Conservation (phyloP, 768 basidiomycete species). For the Trametes meyenii region DNA sequence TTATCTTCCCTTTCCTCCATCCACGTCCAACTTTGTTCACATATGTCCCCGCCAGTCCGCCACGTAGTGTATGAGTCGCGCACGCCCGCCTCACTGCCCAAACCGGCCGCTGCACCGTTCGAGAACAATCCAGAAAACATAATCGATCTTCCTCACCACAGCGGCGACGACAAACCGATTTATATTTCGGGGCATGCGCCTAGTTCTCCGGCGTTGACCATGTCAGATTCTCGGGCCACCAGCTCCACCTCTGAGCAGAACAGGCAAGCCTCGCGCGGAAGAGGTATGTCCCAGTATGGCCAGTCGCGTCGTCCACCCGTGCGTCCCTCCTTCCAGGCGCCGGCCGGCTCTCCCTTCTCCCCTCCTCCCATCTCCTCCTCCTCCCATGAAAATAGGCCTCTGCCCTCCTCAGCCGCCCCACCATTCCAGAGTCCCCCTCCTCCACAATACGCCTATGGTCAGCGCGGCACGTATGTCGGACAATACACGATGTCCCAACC, state of each 20-base stretch:
- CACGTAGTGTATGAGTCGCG: constrained; percentile 25
- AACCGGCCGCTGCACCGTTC: constrained; percentile 22
- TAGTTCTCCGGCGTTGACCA: constrained; percentile 21
- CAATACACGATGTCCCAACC: constrained; percentile 52
- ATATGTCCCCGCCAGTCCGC: constrained; percentile 3
- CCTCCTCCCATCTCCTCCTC: constrained; percentile 14
- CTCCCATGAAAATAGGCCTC: constrained; percentile 34
- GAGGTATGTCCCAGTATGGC: constrained; percentile 20
- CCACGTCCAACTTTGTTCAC: neutral
- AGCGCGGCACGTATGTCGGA: constrained; percentile 41
- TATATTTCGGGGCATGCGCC: constrained; percentile 27
- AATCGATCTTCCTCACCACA: constrained; percentile 18
- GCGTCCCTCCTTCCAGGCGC: constrained; percentile 25
- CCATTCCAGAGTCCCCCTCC: constrained; percentile 31
- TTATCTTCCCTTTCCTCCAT: neutral
- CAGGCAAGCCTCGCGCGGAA: constrained; percentile 25
- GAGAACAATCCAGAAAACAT: constrained; percentile 30
- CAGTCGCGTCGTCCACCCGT: constrained; percentile 28
- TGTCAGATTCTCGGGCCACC: constrained; percentile 29
- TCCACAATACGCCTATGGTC: constrained; percentile 30
- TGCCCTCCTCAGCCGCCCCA: constrained; percentile 21
- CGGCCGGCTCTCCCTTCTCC: constrained; percentile 19
- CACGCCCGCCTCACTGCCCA: constrained; percentile 19
- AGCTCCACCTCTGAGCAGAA: constrained; percentile 24
- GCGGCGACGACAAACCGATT: constrained; percentile 9